These are phyloP conservation scores for Mycosphaerella sp. DNA, from an alignment of 2,329 filamentous ascomycete species.

Conservation along the genomic window DNA sequence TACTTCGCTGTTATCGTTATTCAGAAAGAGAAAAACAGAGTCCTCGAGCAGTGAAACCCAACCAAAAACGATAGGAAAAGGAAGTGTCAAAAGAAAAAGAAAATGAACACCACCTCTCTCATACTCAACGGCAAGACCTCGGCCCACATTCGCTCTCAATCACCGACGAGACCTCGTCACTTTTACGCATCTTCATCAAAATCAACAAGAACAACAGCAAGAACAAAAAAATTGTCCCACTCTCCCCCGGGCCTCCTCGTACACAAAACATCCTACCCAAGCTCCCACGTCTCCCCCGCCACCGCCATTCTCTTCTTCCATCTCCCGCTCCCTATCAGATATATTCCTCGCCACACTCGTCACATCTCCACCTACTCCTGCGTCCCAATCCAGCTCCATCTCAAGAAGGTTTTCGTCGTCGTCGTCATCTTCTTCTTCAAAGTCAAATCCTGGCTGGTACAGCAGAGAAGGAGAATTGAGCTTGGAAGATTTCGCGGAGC, in stretches of 20 bases:
- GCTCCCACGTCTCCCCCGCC: not conserved
- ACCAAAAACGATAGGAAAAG: not conserved
- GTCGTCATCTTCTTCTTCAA: constrained; percentile 8
- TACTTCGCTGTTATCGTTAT: too few species aligned
- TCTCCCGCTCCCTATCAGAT: not conserved
- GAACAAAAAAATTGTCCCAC: not conserved
- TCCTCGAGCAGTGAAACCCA: too few species aligned
- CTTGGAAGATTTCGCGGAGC: constrained; percentile 28
- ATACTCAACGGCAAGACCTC: constrained; percentile 27
- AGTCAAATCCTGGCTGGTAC: constrained; percentile 28
- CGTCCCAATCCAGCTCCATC: constrained; percentile 2
- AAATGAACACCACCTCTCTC: constrained; percentile 30
- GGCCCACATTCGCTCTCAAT: constrained; percentile 17
- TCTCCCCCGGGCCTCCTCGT: not conserved
- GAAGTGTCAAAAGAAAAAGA: not conserved
- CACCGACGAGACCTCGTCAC: constrained; percentile 1
- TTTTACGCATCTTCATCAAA: not conserved
- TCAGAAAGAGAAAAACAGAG: too few species aligned
- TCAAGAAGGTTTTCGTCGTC: not conserved
- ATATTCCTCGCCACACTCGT: not conserved
- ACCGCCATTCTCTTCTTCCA: not conserved
- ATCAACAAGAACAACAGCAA: too few species aligned
- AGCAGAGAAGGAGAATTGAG: constrained; percentile 25
- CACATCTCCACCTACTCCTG: not conserved
- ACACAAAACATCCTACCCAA: not conserved